These are phyloP conservation scores for Fulvia fulva DNA, from an alignment of 2,329 filamentous ascomycete species.

Conservation along the genomic window DNA sequence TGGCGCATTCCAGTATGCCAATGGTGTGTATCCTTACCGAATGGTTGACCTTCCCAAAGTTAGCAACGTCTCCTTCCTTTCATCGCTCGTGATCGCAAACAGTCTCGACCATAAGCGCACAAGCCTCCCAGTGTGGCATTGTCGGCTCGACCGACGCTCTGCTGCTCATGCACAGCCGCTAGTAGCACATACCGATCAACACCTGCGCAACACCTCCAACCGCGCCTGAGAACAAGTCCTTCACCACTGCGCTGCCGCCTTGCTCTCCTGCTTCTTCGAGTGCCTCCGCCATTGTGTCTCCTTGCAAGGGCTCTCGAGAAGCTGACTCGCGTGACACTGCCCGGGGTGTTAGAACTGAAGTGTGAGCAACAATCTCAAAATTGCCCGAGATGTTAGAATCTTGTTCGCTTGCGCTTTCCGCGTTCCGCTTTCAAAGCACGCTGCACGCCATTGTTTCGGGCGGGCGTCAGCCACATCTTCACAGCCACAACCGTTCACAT, in stretches of 20 bases:
- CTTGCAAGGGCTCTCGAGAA: background rate
- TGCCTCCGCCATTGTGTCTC: constrained; percentile 32
- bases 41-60: constrained; percentile 55
- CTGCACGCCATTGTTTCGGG: background rate
- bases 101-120: background rate
- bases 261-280: constrained; percentile 39
- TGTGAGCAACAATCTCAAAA: background rate
- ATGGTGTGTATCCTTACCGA: constrained; percentile 46
- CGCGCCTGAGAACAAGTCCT: constrained; percentile 88
- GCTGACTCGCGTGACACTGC: background rate
- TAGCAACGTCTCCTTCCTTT: constrained; percentile 5
- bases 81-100: background rate
- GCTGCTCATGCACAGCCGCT: background rate
- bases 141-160: background rate
- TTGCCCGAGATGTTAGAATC: background rate
- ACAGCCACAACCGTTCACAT: background rate
- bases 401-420: background rate
- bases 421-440: background rate
- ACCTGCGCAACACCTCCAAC: constrained; percentile 92
- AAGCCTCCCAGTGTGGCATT: background rate
- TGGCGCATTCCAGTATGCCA: background rate
- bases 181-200: constrained; percentile 68
- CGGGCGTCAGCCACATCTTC: background rate
- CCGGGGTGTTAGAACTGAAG: background rate
- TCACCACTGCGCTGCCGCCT: constrained; percentile 55